Conservation (phyloP, 345 rosid species). For the Cardamine resedifolia region DNA sequence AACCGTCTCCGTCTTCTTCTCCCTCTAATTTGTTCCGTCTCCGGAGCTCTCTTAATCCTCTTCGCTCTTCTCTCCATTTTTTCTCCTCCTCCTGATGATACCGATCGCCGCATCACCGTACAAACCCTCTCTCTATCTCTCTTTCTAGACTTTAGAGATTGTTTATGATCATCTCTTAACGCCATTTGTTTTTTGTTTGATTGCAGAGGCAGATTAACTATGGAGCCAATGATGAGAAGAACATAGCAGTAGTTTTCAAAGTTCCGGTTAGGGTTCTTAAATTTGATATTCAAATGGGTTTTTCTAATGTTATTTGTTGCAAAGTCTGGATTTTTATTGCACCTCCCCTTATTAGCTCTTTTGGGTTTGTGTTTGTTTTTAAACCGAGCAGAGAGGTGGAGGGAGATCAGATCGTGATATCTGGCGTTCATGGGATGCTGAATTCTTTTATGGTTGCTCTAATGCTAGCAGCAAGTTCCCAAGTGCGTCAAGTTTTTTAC, state of each 20-base stretch:
- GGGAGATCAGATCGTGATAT: conserved; percentile 70
- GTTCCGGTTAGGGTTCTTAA: conserved; percentile 70
- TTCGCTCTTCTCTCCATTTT: conserved; percentile 71
- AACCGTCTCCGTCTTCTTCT: conserved; percentile 54
- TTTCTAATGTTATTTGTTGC: neutral
- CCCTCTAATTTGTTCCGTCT: conserved; percentile 51
- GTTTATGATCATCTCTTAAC: conserved; percentile 2
- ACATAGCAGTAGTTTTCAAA: conserved; percentile 43
- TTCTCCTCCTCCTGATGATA: conserved; percentile 65
- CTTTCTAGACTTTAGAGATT: neutral
- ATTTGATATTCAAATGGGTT: neutral
- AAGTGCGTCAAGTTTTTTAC: conserved; percentile 40
- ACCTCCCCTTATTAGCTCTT: neutral
- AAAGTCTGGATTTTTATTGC: conserved; percentile 17
- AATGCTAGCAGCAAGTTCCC: conserved; percentile 64
- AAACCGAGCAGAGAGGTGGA: conserved; percentile 52
- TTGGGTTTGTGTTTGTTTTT: conserved; percentile 21
- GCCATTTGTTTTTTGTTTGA: conserved; percentile 15
- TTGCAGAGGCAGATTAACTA: conserved; percentile 34
- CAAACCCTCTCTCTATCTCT: conserved; percentile 8
- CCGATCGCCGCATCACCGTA: conserved; percentile 49
- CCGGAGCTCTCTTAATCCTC: conserved; percentile 60
- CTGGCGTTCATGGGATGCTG: conserved; percentile 70
- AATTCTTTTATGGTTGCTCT: conserved; percentile 65
- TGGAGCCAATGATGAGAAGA: conserved; percentile 33